A percentile compares a stretch with the other conserved stretches of the same genome.
These are phyloP conservation scores for Taphrina wiesneri DNA, from an alignment of 1,139 yeast species.

Conservation along the genomic window DNA sequence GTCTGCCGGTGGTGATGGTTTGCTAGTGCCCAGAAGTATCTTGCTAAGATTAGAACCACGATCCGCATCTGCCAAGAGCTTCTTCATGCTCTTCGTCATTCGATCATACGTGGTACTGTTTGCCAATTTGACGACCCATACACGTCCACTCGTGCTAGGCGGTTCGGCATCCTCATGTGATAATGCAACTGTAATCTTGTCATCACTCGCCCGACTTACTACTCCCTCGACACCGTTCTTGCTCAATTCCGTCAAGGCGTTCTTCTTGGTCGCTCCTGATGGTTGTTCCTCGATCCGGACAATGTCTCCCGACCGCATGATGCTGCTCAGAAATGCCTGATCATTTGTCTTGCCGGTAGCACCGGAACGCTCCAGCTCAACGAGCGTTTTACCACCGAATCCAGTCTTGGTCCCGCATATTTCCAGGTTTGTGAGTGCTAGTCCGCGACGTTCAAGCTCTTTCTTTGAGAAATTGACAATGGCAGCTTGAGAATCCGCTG, in stretches of 20 bases:
- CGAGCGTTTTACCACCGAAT: slow-evolving; percentile 32
- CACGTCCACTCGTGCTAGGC: slow-evolving; percentile 40
- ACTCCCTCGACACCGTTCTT: slow-evolving; percentile 56
- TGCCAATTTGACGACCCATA: slow-evolving; percentile 49
- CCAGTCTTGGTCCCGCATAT: slow-evolving; percentile 32
- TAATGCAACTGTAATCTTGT: slow-evolving; percentile 59
- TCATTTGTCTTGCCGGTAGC: not conserved
- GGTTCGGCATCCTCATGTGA: slow-evolving; percentile 55
- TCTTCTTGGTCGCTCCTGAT: slow-evolving; percentile 8
- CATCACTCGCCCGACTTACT: slow-evolving; percentile 54
- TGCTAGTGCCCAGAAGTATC: slow-evolving; percentile 42
- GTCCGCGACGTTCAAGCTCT: slow-evolving; percentile 31
- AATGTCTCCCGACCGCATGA: slow-evolving; percentile 35
- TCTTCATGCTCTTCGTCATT: slow-evolving; percentile 77
- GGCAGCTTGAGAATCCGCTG: slow-evolving; percentile 10
- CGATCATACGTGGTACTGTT: slow-evolving; percentile 53
- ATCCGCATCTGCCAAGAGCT: slow-evolving; percentile 53
- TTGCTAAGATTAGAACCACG: slow-evolving; percentile 41
- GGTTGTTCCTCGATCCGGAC: slow-evolving; percentile 33
- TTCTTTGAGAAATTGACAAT: slow-evolving; percentile 12
- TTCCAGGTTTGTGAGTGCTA: slow-evolving; percentile 30
- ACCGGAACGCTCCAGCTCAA: slow-evolving; percentile 19
- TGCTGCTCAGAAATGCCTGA: slow-evolving; percentile 12
- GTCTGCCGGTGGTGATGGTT: slow-evolving; percentile 37
- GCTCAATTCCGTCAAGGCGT: not conserved